A percentile compares a stretch with the other conserved stretches of the same genome.
Conservation (phyloP, 768 basidiomycete species). For the Agrocybe pediades region DNA sequence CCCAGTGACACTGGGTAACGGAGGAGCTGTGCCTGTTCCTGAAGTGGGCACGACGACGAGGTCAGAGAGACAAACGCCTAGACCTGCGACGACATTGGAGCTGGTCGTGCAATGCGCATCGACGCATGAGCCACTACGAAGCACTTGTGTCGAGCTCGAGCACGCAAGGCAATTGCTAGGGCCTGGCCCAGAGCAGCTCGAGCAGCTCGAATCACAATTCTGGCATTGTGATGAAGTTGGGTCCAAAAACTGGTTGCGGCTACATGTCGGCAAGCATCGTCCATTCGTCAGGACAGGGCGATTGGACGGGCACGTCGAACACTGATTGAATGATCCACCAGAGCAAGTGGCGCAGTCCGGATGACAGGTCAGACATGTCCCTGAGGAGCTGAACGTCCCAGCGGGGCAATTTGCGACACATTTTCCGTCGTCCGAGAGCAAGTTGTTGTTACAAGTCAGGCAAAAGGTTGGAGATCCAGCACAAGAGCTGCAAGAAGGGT, state of each 20-base stretch:
- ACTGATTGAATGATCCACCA: constrained; percentile 73
- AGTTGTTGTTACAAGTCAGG: constrained; percentile 69
- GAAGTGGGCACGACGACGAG: constrained; percentile 52
- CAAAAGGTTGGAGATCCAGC: constrained; percentile 70
- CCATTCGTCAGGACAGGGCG: constrained; percentile 75
- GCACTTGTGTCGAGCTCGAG: constrained; percentile 59
- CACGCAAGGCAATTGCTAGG: constrained; percentile 75
- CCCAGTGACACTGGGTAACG: constrained; percentile 62
- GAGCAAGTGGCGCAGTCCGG: constrained; percentile 82
- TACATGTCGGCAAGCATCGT: constrained; percentile 77
- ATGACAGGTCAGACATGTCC: constrained; percentile 73
- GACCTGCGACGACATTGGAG: constrained; percentile 59
- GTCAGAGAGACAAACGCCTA: constrained; percentile 81
- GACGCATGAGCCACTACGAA: constrained; percentile 67
- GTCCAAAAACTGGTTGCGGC: constrained; percentile 71
- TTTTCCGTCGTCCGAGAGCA: constrained; percentile 67
- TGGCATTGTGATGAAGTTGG: constrained; percentile 59
- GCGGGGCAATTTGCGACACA: constrained; percentile 76
- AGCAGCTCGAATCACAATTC: constrained; percentile 71
- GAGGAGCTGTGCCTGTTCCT: constrained; percentile 43
- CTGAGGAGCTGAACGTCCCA: constrained; percentile 64
- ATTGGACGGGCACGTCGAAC: constrained; percentile 64
- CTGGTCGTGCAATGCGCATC: constrained; percentile 57
- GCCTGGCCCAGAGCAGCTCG: constrained; percentile 75
- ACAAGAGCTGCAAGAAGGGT: constrained; percentile 73